These are phyloP conservation scores for Syzygium malaccense DNA, from an alignment of 441 rosid genomes.

Conservation along the genomic window DNA sequence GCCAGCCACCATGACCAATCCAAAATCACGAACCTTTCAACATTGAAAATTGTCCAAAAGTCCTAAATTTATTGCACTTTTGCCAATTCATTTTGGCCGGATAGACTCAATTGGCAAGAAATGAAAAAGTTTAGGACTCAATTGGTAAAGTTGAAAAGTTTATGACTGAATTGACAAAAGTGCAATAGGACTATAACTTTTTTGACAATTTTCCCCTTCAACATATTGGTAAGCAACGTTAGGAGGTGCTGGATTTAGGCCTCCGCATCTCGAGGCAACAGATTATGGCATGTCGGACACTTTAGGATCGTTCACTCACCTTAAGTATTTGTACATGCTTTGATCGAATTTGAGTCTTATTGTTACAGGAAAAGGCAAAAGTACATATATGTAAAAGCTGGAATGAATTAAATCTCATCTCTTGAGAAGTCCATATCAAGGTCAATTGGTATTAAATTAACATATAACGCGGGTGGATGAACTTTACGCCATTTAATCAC, in stretches of 20 bases:
- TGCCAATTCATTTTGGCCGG: too few species aligned
- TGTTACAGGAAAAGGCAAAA: too few species aligned
- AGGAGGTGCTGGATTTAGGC: not conserved
- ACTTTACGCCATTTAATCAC: rapidly evolving
- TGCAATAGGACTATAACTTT: too few species aligned
- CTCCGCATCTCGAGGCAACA: too few species aligned
- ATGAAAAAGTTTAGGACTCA: too few species aligned
- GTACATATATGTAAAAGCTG: too few species aligned
- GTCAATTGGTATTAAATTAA: not conserved
- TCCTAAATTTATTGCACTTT: too few species aligned
- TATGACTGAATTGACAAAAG: too few species aligned
- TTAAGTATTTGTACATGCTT: not conserved
- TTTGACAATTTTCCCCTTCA: not conserved
- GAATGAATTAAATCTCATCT: not conserved
- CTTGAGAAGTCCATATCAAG: not conserved
- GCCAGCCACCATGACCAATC: not conserved
- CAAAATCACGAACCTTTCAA: not conserved
- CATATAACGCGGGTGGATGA: not conserved
- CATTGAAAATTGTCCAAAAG: too few species aligned
- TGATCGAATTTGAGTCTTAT: not conserved
- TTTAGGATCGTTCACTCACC: not conserved
- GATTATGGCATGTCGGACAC: not conserved
- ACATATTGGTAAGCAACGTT: not conserved
- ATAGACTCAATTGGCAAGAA: too few species aligned
- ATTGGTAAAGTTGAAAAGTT: too few species aligned